phyloP scores from a whole-genome alignment of 1,139 yeast genomes.

The Saccharomycopsis phalli region DNA sequence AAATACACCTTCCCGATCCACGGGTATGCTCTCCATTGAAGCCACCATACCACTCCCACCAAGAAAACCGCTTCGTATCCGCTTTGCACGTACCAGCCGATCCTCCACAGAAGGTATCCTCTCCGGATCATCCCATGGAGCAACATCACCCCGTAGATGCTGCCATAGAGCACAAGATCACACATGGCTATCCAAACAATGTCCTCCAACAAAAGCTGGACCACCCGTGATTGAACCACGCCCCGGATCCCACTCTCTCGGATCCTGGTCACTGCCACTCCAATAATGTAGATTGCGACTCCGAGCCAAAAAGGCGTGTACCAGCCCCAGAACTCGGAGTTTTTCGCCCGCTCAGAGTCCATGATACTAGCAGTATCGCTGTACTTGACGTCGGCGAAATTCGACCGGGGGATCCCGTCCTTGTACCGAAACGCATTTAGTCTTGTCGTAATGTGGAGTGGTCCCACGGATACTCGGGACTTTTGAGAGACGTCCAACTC shows the following conservation, averaged over 20 bases:
- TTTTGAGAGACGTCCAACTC: too few species aligned
- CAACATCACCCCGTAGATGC: conserved; percentile 46
- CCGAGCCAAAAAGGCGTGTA: conserved; percentile 64
- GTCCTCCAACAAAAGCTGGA: conserved; percentile 43
- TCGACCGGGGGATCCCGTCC: conserved; percentile 31
- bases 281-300: conserved; percentile 44
- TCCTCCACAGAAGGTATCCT: conserved; percentile 45
- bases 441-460: neutral
- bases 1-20: conserved; percentile 88
- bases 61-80: conserved; percentile 46
- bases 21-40: conserved; percentile 48
- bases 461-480: too few species aligned
- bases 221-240: conserved; percentile 42
- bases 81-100: conserved; percentile 56
- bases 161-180: conserved; percentile 61
- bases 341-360: conserved; percentile 27
- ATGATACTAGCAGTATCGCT: conserved; percentile 37
- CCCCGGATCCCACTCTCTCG: conserved; percentile 25
- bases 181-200: conserved; percentile 55
- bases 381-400: conserved; percentile 38
- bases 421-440: conserved; percentile 22
- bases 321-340: conserved; percentile 46
- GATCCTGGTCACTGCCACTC: conserved; percentile 38
- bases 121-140: conserved; percentile 44
- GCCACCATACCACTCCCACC: conserved; percentile 38